Evolutionary conservation across 2,329 filamentous ascomycete species (phyloP).

Genomic region (Aspergillus unguis): DNA sequence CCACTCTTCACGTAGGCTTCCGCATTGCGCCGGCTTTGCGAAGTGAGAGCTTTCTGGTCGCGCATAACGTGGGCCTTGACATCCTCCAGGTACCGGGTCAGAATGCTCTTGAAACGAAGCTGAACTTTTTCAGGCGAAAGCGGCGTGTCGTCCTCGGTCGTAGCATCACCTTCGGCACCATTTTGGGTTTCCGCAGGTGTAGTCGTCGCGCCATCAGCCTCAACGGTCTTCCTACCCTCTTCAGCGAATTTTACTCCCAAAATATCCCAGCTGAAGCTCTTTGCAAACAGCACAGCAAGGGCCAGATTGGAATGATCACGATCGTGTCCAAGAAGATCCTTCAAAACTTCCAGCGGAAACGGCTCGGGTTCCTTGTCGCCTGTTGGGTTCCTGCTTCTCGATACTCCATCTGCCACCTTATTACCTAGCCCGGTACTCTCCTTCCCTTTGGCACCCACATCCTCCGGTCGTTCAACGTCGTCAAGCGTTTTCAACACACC

Average conservation of each 20-base stretch:
- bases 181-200: conserved; percentile 48
- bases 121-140: conserved; percentile 74
- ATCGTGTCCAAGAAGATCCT: conserved; percentile 91
- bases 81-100: conserved; percentile 87
- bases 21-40: conserved; percentile 88
- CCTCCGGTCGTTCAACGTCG: conserved; percentile 63
- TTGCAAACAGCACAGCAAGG: conserved; percentile 90
- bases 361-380: conserved; percentile 74
- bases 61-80: conserved; percentile 82
- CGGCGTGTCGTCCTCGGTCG: conserved; percentile 62
- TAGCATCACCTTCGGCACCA: conserved; percentile 48
- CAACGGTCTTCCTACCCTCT: conserved; percentile 78
- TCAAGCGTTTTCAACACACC: conserved; percentile 79
- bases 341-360: conserved; percentile 94
- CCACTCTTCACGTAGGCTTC: conserved; percentile 98
- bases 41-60: conserved; percentile 85
- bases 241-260: conserved; percentile 71
- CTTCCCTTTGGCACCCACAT: conserved; percentile 54
- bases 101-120: conserved; percentile 78
- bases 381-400: conserved; percentile 59
- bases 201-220: conserved; percentile 68
- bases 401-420: conserved; percentile 53
- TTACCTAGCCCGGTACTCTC: conserved; percentile 43
- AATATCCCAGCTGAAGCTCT: conserved; percentile 94
- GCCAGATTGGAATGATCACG: conserved; percentile 88